Percentiles rank a stretch among this genome's conserved stretches.
Conservation (phyloP, 2,329 filamentous ascomycete species). For the Teratosphaeria nubilosa region DNA sequence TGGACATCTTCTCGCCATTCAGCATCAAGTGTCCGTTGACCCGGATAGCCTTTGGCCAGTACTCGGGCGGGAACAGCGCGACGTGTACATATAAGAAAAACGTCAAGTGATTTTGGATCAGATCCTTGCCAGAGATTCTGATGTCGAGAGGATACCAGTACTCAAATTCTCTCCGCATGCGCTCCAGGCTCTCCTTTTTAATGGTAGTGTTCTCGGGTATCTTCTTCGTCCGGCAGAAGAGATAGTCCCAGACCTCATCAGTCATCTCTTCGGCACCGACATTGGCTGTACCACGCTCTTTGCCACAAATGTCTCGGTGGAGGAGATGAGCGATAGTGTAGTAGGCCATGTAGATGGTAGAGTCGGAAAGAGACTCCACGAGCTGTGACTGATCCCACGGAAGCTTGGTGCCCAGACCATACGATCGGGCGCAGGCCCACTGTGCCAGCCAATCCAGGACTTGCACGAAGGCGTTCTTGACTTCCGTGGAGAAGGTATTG, state of each 20-base stretch:
- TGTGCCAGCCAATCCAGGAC: conserved; percentile 88
- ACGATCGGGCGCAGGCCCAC: conserved; percentile 89
- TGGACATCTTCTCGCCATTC: conserved; percentile 98
- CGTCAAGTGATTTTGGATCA: conserved; percentile 89
- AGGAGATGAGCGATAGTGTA: conserved; percentile 50
- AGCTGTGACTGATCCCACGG: conserved; percentile 88
- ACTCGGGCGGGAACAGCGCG: conserved; percentile 76
- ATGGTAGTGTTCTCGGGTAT: conserved; percentile 55
- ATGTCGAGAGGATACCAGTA: conserved; percentile 96
- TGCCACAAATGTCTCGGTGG: conserved; percentile 74
- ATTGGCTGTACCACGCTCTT: conserved; percentile 55
- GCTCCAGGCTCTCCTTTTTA: conserved; percentile 59
- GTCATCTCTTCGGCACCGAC: conserved; percentile 79
- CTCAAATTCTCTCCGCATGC: conserved; percentile 83
- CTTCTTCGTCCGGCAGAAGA: conserved; percentile 71
- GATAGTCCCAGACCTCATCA: conserved; percentile 92
- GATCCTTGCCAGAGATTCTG: conserved; percentile 79
- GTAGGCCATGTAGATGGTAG: conserved; percentile 83
- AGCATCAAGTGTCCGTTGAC: conserved; percentile 88
- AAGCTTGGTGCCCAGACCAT: conserved; percentile 84
- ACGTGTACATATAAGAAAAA: conserved; percentile 93
- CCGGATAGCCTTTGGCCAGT: conserved; percentile 79
- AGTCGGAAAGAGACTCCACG: conserved; percentile 86
- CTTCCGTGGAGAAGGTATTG: conserved; percentile 62
- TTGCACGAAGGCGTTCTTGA: conserved; percentile 57